These are phyloP conservation scores for Lathyrus oleraceus DNA, from an alignment of 306 rosid species.

Conservation along the genomic window DNA sequence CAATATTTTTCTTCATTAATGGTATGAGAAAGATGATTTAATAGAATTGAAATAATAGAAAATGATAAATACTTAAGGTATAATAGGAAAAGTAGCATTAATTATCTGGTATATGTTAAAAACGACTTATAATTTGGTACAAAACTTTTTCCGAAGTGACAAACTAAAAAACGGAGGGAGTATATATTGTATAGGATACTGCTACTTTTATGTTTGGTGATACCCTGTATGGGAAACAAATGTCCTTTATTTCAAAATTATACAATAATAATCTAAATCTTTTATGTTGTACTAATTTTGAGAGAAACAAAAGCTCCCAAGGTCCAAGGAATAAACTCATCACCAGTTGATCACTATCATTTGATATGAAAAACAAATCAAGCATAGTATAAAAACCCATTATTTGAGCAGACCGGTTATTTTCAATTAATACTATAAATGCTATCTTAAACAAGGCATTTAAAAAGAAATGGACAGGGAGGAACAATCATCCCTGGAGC, in stretches of 20 bases:
- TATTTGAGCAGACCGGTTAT: conserved; percentile 9
- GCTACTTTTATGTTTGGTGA: neutral
- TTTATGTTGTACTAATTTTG: neutral
- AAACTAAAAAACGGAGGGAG: too few species aligned
- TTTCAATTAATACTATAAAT: neutral
- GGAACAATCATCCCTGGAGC: conserved; percentile 12
- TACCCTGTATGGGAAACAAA: neutral
- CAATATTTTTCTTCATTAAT: too few species aligned
- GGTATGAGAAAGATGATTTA: too few species aligned
- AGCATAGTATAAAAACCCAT: conserved; percentile 6
- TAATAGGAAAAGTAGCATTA: too few species aligned
- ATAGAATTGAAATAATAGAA: too few species aligned
- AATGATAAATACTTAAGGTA: too few species aligned
- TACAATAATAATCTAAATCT: neutral
- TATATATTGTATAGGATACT: neutral
- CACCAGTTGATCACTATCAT: neutral
- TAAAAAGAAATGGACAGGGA: neutral
- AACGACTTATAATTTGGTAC: too few species aligned
- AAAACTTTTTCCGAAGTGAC: too few species aligned
- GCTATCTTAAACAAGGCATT: conserved; percentile 57
- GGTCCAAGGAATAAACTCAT: neutral
- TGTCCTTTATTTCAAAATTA: conserved; percentile 3
- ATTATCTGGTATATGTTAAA: too few species aligned
- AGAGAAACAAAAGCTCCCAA: neutral
- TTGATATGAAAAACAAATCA: neutral